Evolutionary conservation across 2,329 filamentous ascomycete species (phyloP).

Genomic region (Fusarium anthophilum): DNA sequence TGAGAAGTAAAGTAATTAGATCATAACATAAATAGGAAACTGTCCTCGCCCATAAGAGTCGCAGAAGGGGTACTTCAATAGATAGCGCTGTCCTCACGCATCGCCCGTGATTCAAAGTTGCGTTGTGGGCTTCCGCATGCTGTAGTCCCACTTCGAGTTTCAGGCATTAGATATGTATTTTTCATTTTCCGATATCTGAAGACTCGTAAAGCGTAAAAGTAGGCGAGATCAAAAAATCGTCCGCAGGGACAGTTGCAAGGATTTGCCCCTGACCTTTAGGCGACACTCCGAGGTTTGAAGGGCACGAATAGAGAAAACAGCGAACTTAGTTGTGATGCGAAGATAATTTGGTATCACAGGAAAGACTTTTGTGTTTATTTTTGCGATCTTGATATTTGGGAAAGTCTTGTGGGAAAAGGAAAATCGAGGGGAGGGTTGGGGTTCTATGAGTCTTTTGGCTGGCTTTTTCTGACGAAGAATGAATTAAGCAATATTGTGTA

Average conservation of each 20-base stretch:
- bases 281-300: neutral
- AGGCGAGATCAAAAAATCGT: neutral
- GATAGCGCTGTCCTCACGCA: neutral
- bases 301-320: neutral
- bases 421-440: neutral
- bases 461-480: neutral
- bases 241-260: neutral
- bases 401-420: neutral
- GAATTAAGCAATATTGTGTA: neutral
- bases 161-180: neutral
- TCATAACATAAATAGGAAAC: neutral
- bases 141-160: neutral
- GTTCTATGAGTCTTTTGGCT: neutral
- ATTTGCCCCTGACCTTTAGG: neutral
- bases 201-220: neutral
- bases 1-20: accelerated
- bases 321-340: accelerated
- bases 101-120: neutral
- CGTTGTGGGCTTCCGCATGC: neutral
- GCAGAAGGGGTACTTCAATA: neutral
- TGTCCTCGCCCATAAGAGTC: neutral
- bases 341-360: neutral
- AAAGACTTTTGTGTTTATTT: neutral
- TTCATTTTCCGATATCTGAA: neutral
- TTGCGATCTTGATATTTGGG: neutral